Percentiles rank a stretch among this genome's conserved stretches.
Conservation (phyloP, 345 rosid genomes). For the Bruguiera gymnorhiza region DNA sequence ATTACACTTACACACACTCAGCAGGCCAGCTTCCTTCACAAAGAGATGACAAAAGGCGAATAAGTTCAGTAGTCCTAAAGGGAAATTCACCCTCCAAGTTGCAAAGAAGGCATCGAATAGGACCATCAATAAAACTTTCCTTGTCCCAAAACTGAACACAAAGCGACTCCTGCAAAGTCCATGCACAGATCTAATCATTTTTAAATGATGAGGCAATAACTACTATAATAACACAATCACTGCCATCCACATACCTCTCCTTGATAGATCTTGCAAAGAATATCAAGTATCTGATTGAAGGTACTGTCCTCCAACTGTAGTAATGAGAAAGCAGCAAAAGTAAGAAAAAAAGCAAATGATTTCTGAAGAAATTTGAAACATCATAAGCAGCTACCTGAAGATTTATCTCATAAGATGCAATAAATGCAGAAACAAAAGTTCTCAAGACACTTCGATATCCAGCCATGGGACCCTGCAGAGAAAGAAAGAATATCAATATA, state of each 20-base stretch:
- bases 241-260: slow-evolving; percentile 65
- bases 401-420: slow-evolving; percentile 91
- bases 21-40: slow-evolving; percentile 98
- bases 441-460: slow-evolving; percentile 85
- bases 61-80: slow-evolving; percentile 59
- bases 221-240: background rate
- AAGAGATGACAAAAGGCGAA: slow-evolving; percentile 77
- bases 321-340: slow-evolving; percentile 18
- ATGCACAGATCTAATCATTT: slow-evolving; percentile 26
- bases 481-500: background rate
- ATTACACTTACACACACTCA: slow-evolving; percentile 82
- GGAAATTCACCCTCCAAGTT: slow-evolving; percentile 92
- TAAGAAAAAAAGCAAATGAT: slow-evolving; percentile 11
- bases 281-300: slow-evolving; percentile 72
- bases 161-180: slow-evolving; percentile 71
- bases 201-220: slow-evolving; percentile 10
- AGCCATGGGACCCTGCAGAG: slow-evolving; percentile 62
- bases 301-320: slow-evolving; percentile 67
- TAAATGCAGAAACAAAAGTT: slow-evolving; percentile 83
- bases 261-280: slow-evolving; percentile 77
- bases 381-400: slow-evolving; percentile 53
- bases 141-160: slow-evolving; percentile 96
- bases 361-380: slow-evolving; percentile 9
- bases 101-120: slow-evolving; percentile 88
- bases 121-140: slow-evolving; percentile 88